Evolutionary conservation across 2,329 filamentous ascomycete genomes (phyloP).

Genomic region (Colletotrichum shisoi): DNA sequence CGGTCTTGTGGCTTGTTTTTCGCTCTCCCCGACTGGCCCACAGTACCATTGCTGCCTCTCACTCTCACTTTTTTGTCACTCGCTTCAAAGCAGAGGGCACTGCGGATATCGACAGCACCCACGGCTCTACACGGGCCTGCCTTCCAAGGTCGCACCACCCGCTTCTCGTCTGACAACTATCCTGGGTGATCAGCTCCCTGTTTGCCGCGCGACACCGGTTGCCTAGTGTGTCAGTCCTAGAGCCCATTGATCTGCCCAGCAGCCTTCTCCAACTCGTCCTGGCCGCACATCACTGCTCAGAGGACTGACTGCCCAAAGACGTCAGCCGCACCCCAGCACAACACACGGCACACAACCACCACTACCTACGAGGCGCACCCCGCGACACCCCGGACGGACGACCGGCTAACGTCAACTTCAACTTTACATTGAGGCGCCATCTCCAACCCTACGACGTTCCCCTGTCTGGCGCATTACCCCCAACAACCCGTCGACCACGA

Average conservation of each 20-base stretch:
- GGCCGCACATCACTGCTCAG: constrained; percentile 26
- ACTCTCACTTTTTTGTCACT: constrained; percentile 8
- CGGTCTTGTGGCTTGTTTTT: constrained; percentile 37
- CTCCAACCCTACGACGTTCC: constrained; percentile 4
- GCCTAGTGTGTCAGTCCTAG: constrained; percentile 21
- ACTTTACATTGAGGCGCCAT: constrained; percentile 15
- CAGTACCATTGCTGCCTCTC: constrained; percentile 18
- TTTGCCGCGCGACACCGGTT: constrained; percentile 20
- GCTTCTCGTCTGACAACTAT: constrained; percentile 9
- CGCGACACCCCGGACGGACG: constrained; percentile 24
- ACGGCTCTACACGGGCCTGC: constrained; percentile 7
- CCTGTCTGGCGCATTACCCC: constrained; percentile 16
- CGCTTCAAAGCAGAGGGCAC: constrained; percentile 1
- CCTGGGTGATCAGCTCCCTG: constrained; percentile 2
- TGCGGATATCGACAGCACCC: constrained; percentile 3
- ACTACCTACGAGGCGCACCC: constrained; percentile 31
- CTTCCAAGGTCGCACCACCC: not conserved
- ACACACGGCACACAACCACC: constrained; percentile 3
- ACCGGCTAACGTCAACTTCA: constrained; percentile 26
- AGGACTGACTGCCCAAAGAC: constrained; percentile 28
- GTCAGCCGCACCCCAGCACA: constrained; percentile 29
- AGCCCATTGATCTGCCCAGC: constrained; percentile 21
- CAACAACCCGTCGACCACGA: constrained; percentile 4
- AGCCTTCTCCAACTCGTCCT: constrained; percentile 20
- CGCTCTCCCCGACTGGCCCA: constrained; percentile 30